These are phyloP conservation scores for Candida ficus DNA, from an alignment of 805 yeast species.

Conservation along the genomic window DNA sequence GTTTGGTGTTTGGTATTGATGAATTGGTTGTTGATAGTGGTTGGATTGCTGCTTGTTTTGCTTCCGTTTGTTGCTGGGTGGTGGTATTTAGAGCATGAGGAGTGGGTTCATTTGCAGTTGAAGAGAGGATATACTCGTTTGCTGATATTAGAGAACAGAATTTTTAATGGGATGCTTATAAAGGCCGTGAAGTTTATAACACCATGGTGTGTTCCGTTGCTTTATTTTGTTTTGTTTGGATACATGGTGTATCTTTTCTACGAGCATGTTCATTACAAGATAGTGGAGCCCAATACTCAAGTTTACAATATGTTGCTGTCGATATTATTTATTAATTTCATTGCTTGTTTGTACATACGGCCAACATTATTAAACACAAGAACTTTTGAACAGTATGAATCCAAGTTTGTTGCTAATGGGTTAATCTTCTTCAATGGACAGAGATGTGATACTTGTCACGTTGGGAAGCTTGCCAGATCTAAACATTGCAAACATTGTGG, in stretches of 20 bases:
- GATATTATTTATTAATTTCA: constrained; percentile 8
- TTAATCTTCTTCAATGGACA: constrained; percentile 17
- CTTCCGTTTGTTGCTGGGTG: too few relatives aligned
- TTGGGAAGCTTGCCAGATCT: constrained; percentile 65
- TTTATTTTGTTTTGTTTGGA: constrained; percentile 13
- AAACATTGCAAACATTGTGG: constrained; percentile 72
- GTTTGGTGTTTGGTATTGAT: too few relatives aligned
- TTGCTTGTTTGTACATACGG: constrained; percentile 9
- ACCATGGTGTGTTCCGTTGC: constrained; percentile 18
- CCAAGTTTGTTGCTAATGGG: constrained; percentile 5
- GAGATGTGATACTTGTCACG: constrained; percentile 51
- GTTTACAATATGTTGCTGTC: constrained; percentile 13
- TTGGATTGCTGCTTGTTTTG: too few relatives aligned
- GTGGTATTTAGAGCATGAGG: too few relatives aligned
- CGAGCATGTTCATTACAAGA: constrained; percentile 7
- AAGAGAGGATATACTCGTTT: too few relatives aligned
- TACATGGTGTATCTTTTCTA: constrained; percentile 16
- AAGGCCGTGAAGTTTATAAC: not conserved
- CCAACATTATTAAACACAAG: constrained; percentile 8
- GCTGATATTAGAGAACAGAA: constrained; percentile 5
- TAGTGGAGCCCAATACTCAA: constrained; percentile 14
- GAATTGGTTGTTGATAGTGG: too few relatives aligned
- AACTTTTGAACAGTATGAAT: too few relatives aligned
- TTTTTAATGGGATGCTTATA: constrained; percentile 16
- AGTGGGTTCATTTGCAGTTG: too few relatives aligned